Evolutionary conservation across 305 asterid species (phyloP).

Genomic region (Petunia hybrid): DNA sequence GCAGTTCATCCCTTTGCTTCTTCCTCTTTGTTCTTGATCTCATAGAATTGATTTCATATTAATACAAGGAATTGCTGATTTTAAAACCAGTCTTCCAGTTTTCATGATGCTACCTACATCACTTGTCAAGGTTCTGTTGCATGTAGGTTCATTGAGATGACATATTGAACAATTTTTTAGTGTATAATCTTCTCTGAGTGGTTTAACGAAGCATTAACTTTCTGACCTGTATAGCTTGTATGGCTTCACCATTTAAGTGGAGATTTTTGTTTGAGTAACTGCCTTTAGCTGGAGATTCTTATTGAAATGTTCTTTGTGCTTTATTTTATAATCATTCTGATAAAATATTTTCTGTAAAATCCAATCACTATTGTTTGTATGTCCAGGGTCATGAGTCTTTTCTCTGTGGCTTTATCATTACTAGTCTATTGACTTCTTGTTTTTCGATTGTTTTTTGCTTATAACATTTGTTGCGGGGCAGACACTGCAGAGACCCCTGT

Average conservation of each 20-base stretch:
- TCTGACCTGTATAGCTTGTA: neutral
- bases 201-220: constrained; percentile 7
- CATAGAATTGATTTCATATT: neutral
- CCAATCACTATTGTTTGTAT: neutral
- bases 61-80: neutral
- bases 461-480: neutral
- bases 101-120: neutral
- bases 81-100: neutral
- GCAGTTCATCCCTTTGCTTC: neutral
- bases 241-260: neutral
- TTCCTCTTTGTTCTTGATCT: constrained; percentile 3
- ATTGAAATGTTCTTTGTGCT: neutral
- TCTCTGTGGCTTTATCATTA: neutral
- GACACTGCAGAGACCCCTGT: neutral
- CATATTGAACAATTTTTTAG: neutral
- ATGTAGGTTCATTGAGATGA: neutral
- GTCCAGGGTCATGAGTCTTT: neutral
- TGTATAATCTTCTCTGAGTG: neutral
- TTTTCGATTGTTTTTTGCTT: neutral
- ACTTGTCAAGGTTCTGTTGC: neutral
- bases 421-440: neutral
- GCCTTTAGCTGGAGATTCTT: neutral
- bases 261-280: neutral
- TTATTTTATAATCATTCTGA: neutral
- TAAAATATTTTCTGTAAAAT: neutral